These are phyloP conservation scores for Diaporthe batatas DNA, from an alignment of 2,329 filamentous ascomycete genomes.

Conservation along the genomic window DNA sequence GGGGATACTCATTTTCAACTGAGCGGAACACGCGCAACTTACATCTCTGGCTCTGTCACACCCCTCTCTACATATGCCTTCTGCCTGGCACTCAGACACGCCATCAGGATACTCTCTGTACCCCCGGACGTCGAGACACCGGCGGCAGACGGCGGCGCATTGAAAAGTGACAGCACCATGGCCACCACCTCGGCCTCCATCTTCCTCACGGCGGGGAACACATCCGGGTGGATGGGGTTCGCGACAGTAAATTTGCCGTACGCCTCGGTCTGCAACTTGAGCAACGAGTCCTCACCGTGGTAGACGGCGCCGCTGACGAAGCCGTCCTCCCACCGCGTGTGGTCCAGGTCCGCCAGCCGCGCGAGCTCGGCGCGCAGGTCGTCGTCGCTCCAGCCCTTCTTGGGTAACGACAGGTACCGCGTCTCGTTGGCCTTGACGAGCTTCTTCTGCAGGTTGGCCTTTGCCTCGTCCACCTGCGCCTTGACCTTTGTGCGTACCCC, in stretches of 20 bases:
- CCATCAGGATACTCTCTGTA: slow-evolving; percentile 97
- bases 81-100: slow-evolving; percentile 89
- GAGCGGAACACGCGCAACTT: slow-evolving; percentile 50
- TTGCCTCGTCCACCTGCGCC: slow-evolving; percentile 83
- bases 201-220: slow-evolving; percentile 97
- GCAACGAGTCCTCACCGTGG: slow-evolving; percentile 86
- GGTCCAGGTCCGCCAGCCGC: slow-evolving; percentile 85
- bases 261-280: slow-evolving; percentile 90
- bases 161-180: slow-evolving; percentile 93
- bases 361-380: slow-evolving; percentile 84
- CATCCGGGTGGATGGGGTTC: slow-evolving; percentile 97
- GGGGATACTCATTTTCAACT: neutral
- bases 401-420: slow-evolving; percentile 82
- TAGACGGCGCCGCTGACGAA: slow-evolving; percentile 96
- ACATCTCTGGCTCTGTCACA: slow-evolving; percentile 96
- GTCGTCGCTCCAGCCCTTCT: slow-evolving; percentile 85
- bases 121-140: slow-evolving; percentile 94
- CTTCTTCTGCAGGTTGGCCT: slow-evolving; percentile 85
- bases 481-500: slow-evolving; percentile 89
- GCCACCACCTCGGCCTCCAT: slow-evolving; percentile 99
- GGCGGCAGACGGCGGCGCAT: slow-evolving; percentile 85
- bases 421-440: slow-evolving; percentile 81
- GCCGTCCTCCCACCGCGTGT: slow-evolving; percentile 97
- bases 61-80: slow-evolving; percentile 89
- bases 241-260: slow-evolving; percentile 95